Evolutionary conservation across 1,284 basidiomycete species (phyloP).

Genomic region (Naganishia cerealis): DNA sequence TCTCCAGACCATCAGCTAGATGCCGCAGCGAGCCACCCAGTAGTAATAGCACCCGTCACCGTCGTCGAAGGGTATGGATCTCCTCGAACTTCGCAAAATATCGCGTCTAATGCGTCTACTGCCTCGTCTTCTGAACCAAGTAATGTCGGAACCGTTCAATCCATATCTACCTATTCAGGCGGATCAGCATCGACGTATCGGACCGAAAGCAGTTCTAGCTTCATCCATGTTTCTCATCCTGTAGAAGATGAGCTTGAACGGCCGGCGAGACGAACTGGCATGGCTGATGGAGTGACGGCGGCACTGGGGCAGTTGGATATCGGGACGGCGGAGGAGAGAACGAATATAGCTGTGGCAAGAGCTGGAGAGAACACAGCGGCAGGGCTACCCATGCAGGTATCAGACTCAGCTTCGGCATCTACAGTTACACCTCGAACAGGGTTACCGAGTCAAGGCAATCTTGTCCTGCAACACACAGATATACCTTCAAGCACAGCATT

Average conservation of each 20-base stretch:
- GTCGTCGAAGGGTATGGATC: constrained; percentile 10
- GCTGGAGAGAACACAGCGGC: background rate
- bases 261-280: background rate
- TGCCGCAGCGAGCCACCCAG: background rate
- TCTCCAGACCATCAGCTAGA: background rate
- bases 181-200: constrained; percentile 23
- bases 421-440: constrained; percentile 12
- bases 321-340: background rate
- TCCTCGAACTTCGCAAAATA: constrained; percentile 41
- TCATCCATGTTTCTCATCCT: constrained; percentile 47
- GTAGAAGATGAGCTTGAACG: constrained; percentile 3
- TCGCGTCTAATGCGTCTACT: constrained; percentile 36
- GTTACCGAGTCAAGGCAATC: background rate
- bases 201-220: constrained; percentile 34
- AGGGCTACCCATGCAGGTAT: constrained; percentile 6
- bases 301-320: background rate
- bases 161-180: constrained; percentile 11
- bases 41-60: constrained; percentile 23
- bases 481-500: background rate
- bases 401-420: constrained; percentile 16
- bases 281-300: background rate
- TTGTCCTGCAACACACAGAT: background rate
- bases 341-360: constrained; percentile 7
- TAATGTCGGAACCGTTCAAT: constrained; percentile 26
- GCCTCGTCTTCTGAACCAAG: constrained; percentile 38